Percentiles rank a stretch among this genome's conserved stretches.
Conservation (phyloP, 352 stramenopile genomes). For the Phytophthora parvispora region DNA sequence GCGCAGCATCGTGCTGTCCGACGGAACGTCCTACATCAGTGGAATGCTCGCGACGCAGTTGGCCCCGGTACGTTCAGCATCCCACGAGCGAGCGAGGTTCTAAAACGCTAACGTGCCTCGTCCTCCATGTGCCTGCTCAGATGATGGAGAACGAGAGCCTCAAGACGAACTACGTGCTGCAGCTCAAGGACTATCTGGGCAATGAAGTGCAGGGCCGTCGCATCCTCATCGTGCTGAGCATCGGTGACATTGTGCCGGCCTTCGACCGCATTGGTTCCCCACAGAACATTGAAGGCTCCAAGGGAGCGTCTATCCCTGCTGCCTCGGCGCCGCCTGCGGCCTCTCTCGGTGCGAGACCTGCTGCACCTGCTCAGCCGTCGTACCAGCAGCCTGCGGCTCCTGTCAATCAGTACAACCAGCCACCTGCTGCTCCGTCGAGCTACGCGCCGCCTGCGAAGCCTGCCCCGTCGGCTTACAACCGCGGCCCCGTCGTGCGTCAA, state of each 20-base stretch:
- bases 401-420: conserved; percentile 39
- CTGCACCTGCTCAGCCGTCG: conserved; percentile 24
- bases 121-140: conserved; percentile 26
- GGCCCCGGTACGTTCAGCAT: conserved; percentile 55
- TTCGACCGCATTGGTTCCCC: conserved; percentile 83
- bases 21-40: conserved; percentile 86
- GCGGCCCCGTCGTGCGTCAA: conserved; percentile 84
- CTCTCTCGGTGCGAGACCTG: conserved; percentile 41
- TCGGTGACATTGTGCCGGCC: conserved; percentile 80
- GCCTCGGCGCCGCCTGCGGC: conserved; percentile 30
- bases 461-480: conserved; percentile 60
- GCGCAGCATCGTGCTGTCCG: conserved; percentile 79
- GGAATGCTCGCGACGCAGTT: conserved; percentile 90
- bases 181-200: conserved; percentile 87
- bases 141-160: conserved; percentile 87
- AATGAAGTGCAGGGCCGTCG: conserved; percentile 88
- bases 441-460: conserved; percentile 42
- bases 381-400: conserved; percentile 49
- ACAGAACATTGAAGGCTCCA: conserved; percentile 80
- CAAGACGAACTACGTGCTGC: conserved; percentile 87
- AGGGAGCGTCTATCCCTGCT: conserved; percentile 38
- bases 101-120: background rate
- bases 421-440: conserved; percentile 28
- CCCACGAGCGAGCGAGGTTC: background rate
- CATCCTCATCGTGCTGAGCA: conserved; percentile 88